Base-by-base conservation (phyloP, 495 filamentous ascomycete genomes). In the Talaromyces wortmannii region DNA sequence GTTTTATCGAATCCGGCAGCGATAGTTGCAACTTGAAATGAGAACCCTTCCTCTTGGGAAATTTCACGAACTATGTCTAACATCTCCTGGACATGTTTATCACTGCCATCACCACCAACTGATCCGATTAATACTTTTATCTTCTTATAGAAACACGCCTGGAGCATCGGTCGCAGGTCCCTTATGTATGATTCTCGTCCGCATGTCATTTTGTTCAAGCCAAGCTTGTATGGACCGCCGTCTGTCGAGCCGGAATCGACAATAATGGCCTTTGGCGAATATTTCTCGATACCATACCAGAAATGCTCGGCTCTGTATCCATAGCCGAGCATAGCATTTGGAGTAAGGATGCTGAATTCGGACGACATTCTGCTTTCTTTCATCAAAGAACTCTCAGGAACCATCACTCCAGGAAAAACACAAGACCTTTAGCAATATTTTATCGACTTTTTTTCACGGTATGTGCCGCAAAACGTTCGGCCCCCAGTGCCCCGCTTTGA, bases 161-260 rank as follows among this genome's bases (percentile, higher is more conserved):
- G 44, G 7, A 79, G 50, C 7, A 79, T 52, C 12, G 64, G 67
- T 6, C 50, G 61, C 0, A 81, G 61, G 43, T 81, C 78, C 31
- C 71, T 54, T 10, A 61, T 56, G 56, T 79, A 79, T 0, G 69
- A 52, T 1, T 62, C 57, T 12, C 71, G 63, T 0, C 65, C 64
- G 2, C 43, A 54, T 3, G 69, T 71, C 58, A 69, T 68, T 11
- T 51, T 55, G 4, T 67, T 67, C n/a, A 75, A 53, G 7, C 67
- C 78, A 1, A 81, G 67, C 55, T 73, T 74, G 6, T 61, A 63
- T 0, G 78, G 77, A 1, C 78, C 78, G 17, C 65, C 61, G 55
- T 81, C 77, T 0, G 76, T 81, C 3, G 74, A 78, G 1, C 77
- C 77, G 43, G 67, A 68, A 57, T 81, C 78, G 7, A 77, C 55